Percentiles rank a stretch among this genome's conserved stretches.
Evolutionary conservation across 1,284 basidiomycete genomes (phyloP).

Genomic region (Fomitopsis pinicola): DNA sequence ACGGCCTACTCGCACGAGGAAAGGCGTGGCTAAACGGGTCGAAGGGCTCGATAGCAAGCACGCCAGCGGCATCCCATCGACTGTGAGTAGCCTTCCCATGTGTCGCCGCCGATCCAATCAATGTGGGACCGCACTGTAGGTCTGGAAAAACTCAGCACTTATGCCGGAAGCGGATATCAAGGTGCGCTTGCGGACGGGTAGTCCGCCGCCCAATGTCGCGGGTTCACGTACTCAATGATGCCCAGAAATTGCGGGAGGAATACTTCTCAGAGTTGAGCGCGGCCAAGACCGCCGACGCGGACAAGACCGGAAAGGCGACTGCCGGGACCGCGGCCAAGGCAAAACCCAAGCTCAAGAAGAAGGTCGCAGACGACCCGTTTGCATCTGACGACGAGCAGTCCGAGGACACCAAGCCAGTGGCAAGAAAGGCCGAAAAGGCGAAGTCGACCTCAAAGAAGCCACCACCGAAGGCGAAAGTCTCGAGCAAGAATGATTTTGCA

Average conservation of each 20-base stretch:
- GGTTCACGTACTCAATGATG: neutral
- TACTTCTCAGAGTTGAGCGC: conserved; percentile 43
- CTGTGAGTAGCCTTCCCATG: conserved; percentile 35
- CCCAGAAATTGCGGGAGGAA: conserved; percentile 54
- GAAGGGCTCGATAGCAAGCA: conserved; percentile 72
- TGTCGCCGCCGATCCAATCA: neutral
- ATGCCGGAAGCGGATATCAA: conserved; percentile 58
- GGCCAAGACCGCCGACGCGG: conserved; percentile 22
- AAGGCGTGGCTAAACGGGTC: neutral
- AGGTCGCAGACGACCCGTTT: conserved; percentile 41
- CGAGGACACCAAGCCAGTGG: conserved; percentile 12
- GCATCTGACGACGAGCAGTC: conserved; percentile 38
- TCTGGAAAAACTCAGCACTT: conserved; percentile 61
- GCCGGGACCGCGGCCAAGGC: conserved; percentile 18
- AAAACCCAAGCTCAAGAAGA: conserved; percentile 45
- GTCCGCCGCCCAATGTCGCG: neutral
- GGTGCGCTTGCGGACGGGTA: conserved; percentile 28
- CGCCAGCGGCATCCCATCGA: conserved; percentile 63
- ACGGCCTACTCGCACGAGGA: neutral
- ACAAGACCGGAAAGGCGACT: conserved; percentile 19
- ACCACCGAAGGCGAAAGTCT: conserved; percentile 8
- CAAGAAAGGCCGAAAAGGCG: neutral
- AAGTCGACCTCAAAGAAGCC: neutral
- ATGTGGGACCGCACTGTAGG: conserved; percentile 30
- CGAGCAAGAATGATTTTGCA: conserved; percentile 16